Evolutionary conservation across 768 basidiomycete species (phyloP).

Genomic region (Mycena chlorophos): DNA sequence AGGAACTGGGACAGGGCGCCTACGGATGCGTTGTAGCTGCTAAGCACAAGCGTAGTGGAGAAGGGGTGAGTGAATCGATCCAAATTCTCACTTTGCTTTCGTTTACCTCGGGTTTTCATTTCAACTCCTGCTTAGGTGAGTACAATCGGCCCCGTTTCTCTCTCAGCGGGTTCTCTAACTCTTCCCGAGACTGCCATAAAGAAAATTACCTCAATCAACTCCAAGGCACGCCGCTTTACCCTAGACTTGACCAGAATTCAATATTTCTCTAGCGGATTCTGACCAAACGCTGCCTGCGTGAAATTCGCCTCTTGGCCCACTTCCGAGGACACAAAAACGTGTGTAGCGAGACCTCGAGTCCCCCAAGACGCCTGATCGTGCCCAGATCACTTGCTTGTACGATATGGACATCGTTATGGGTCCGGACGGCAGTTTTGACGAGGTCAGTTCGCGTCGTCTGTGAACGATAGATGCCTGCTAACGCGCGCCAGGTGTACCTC

Average conservation of each 20-base stretch:
- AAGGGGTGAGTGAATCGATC: too few species aligned
- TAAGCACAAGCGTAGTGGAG: conserved; percentile 77
- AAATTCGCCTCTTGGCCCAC: conserved; percentile 93
- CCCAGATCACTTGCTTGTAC: conserved; percentile 91
- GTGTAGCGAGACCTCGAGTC: neutral
- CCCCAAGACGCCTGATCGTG: neutral
- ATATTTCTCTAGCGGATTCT: conserved; percentile 69
- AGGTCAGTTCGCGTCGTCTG: too few species aligned
- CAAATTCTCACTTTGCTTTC: too few species aligned
- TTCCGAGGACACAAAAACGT: conserved; percentile 99
- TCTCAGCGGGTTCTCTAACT: too few species aligned
- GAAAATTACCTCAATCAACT: conserved; percentile 94
- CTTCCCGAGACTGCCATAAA: conserved; percentile 97
- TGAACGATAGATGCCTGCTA: too few species aligned
- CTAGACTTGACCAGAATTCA: neutral
- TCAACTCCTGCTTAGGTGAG: too few species aligned
- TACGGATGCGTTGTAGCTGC: conserved; percentile 92
- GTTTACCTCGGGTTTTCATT: too few species aligned
- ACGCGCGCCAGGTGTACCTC: too few species aligned
- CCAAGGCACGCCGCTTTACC: conserved; percentile 53
- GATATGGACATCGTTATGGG: conserved; percentile 99
- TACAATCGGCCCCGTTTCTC: too few species aligned
- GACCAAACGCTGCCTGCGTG: conserved; percentile 93
- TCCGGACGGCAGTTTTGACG: conserved; percentile 88
- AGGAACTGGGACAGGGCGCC: conserved; percentile 95